phyloP scores from a whole-genome alignment of 108 stramenopile genomes.

The Nitzschia sp. region DNA sequence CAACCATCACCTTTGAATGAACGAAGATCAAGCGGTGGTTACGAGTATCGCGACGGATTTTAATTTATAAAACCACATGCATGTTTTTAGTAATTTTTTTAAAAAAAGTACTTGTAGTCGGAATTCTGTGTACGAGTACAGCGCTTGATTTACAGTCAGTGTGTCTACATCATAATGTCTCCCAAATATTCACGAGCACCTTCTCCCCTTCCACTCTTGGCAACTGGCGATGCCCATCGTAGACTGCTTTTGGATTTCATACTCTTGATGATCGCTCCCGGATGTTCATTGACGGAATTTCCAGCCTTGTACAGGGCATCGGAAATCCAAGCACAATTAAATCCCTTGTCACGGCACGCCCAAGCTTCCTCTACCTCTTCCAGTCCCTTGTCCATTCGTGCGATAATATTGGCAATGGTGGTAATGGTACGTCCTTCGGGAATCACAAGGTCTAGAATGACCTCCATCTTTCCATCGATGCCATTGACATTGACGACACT shows the following conservation, averaged over 20 bases:
- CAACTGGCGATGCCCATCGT: slow-evolving; percentile 82
- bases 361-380: slow-evolving; percentile 90
- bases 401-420: slow-evolving; percentile 68
- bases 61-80: no score
- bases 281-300: slow-evolving; percentile 72
- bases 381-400: slow-evolving; percentile 65
- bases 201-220: slow-evolving; percentile 82
- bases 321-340: slow-evolving; percentile 79
- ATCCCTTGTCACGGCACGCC: slow-evolving; percentile 81
- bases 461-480: slow-evolving; percentile 45
- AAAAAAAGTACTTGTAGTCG: no score
- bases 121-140: no score
- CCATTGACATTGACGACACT: slow-evolving; percentile 43
- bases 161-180: slow-evolving; percentile 90
- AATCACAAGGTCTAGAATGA: slow-evolving; percentile 41
- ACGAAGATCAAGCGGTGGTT: no score
- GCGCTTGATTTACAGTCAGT: no score
- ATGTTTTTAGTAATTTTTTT: no score
- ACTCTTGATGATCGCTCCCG: slow-evolving; percentile 78
- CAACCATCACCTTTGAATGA: no score
- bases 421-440: slow-evolving; percentile 57
- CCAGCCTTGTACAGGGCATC: slow-evolving; percentile 88
- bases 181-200: slow-evolving; percentile 90
- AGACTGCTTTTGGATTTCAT: slow-evolving; percentile 83
- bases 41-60: no score